Evolutionary conservation across 1,284 basidiomycete genomes (phyloP).

Genomic region (Ceratobasidium sp.): DNA sequence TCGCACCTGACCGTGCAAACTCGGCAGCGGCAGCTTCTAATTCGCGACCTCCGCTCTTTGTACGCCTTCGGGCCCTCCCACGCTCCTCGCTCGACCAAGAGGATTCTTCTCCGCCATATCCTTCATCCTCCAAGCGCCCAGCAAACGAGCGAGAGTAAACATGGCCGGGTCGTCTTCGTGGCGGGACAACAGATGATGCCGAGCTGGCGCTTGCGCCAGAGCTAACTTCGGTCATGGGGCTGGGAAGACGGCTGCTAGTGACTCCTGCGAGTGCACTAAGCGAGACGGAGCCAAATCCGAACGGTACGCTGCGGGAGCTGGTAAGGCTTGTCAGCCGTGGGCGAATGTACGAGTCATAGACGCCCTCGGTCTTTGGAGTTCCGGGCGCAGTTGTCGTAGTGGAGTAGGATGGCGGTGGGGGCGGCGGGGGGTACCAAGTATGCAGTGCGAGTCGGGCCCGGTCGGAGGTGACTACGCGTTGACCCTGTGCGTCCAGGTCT

Average conservation of each 20-base stretch:
- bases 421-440: constrained; percentile 78
- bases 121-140: constrained; percentile 33
- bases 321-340: constrained; percentile 70
- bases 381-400: constrained; percentile 31
- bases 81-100: constrained; percentile 11
- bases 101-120: constrained; percentile 30
- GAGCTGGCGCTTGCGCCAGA: constrained; percentile 48
- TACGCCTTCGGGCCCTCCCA: constrained; percentile 10
- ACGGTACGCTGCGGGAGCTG: constrained; percentile 62
- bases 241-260: not conserved
- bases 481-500: constrained; percentile 71
- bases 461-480: constrained; percentile 48
- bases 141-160: constrained; percentile 46
- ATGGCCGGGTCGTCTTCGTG: constrained; percentile 38
- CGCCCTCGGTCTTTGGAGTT: constrained; percentile 34
- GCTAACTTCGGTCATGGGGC: constrained; percentile 9
- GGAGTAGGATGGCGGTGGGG: constrained; percentile 57
- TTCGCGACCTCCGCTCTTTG: constrained; percentile 28
- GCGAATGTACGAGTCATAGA: constrained; percentile 66
- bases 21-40: constrained; percentile 28
- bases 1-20: constrained; percentile 22
- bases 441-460: constrained; percentile 74
- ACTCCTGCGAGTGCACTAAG: constrained; percentile 8
- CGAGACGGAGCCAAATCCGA: constrained; percentile 44
- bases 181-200: constrained; percentile 42